Base-by-base conservation (phyloP, 2,329 filamentous ascomycete genomes). In the Madurella fahalii region DNA sequence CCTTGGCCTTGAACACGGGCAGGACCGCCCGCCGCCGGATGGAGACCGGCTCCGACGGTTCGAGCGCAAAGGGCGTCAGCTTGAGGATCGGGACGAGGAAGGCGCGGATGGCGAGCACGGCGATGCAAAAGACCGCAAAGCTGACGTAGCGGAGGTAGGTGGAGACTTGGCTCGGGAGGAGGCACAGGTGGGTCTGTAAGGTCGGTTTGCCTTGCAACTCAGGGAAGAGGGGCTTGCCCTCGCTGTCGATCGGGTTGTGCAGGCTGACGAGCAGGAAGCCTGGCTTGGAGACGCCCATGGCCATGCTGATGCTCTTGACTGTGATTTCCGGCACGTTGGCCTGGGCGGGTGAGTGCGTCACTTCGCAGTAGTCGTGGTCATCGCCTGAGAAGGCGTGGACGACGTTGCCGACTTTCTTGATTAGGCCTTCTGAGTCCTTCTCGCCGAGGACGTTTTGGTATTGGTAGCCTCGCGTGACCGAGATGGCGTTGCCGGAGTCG, bases 291-390 rank as follows among this genome's bases (percentile, higher is more conserved):
- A 99, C 89, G 9, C 94, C 92, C 94, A 97, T 97, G 16, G 90
- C 91, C 90, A 93, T 96, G 65, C 86, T 95, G 62, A 95, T 84
- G 66, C 87, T 92, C 74, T 99, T 99, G 64, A 97, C 91, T 0
- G 94, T 99, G 60, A 96, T 95, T 69, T 99, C 94, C 47, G 77
- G 78, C 32, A 86, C 82, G 25, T 78, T 81, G 34, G 78, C 79
- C 59, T 84, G 84, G 56, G 85, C 83, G 16, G 82, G 78, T 2
- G 84, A 83, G 70, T 99, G 94, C 0, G 85, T 79, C 7, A 97
- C 74, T 65, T 96, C 92, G 72, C 94, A 99, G 73, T 97, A 96
- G 73, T 99, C 94, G 73, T 99, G 94, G 67, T 99, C 94, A 64
- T 99, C 94, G 11, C 94, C 94, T 0, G 91, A 96, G 67, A 97